Evolutionary conservation across 1,284 basidiomycete genomes (phyloP), one percentile per base, ranked within the genome.

Genomic region (Grifola frondosa): DNA sequence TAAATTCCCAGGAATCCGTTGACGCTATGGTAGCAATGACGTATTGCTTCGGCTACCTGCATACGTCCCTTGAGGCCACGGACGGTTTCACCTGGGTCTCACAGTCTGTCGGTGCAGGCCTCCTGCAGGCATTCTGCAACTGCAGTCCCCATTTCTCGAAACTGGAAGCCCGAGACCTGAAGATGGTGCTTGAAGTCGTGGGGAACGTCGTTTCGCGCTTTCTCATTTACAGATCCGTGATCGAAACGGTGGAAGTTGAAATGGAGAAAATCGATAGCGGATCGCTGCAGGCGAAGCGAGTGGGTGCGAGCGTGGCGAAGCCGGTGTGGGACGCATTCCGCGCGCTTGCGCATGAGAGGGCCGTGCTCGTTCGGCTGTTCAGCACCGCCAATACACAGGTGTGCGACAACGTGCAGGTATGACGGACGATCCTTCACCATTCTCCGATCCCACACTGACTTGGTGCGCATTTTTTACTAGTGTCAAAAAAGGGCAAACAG

Each of bases 11-110:
- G n/a, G n/a, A n/a, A n/a, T 47, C 54, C 24, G 48, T 39, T 7
- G 48, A 20, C 20, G 54, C 64, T 13, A 38, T 64, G 7, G 58
- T 61, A 13, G 54, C 58, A 4, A 55, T 67, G 42, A 52, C 65
- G 9, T 50, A 62, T 15, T 53, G 54, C 1, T 60, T 69, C 34
- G 64, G 60, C 4, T 68, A 61, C 47, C 54, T 68, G 6, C 40
- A 48, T 10, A 69, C 69, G 50, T 67, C 59, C 41, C 52, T 70
- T 19, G 61, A 69, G 48, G 64, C 65, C 0, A 65, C 63, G 4
- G 66, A 69, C 39, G 68, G 68, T 11, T 67, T 68, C 48, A 62
- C 63, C 4, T 71, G 67, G 66, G 58, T 70, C 12, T 53, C 42
- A 0, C 61, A 68, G 48, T 49, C 65, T 9, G 42, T 70, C 26